These are phyloP conservation scores for Hyphopichia khmerensis DNA, from an alignment of 1,139 yeast species.

Conservation along the genomic window DNA sequence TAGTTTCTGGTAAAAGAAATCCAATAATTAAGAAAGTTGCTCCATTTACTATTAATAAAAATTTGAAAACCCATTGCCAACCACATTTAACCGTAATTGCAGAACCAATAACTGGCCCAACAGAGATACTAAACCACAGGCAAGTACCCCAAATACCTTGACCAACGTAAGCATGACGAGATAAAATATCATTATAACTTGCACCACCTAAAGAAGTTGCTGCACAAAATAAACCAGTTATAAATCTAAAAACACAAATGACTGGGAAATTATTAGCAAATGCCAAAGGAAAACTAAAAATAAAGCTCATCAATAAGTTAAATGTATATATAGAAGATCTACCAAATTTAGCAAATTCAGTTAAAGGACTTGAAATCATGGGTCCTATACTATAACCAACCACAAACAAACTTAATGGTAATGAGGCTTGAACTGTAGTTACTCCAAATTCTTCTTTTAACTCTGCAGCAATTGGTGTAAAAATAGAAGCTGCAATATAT, in stretches of 20 bases:
- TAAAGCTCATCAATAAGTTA: conserved; percentile 21
- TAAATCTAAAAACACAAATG: conserved; percentile 38
- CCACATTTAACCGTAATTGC: conserved; percentile 20
- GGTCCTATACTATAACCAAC: conserved; percentile 44
- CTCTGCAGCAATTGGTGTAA: conserved; percentile 42
- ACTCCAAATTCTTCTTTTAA: conserved; percentile 35
- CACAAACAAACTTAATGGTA: conserved; percentile 26
- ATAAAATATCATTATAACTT: conserved; percentile 14
- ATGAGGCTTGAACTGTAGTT: conserved; percentile 22
- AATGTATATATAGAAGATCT: conserved; percentile 40
- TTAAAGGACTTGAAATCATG: conserved; percentile 41
- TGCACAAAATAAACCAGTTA: conserved; percentile 42
- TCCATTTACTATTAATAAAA: conserved; percentile 35
- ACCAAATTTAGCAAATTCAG: conserved; percentile 43
- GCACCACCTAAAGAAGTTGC: conserved; percentile 47
- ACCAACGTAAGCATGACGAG: neutral
- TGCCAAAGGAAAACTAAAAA: conserved; percentile 42
- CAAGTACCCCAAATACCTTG: neutral
- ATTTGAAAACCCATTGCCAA: conserved; percentile 52
- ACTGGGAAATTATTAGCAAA: conserved; percentile 37
- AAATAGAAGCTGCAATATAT: conserved; percentile 45
- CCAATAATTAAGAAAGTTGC: conserved; percentile 28
- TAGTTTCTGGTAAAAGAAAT: conserved; percentile 52
- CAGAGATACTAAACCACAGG: neutral
- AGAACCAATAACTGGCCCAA: conserved; percentile 27